These are phyloP conservation scores for Asparagopsis taxiformis DNA, from an alignment of 31 red algal genomes.

Conservation along the genomic window DNA sequence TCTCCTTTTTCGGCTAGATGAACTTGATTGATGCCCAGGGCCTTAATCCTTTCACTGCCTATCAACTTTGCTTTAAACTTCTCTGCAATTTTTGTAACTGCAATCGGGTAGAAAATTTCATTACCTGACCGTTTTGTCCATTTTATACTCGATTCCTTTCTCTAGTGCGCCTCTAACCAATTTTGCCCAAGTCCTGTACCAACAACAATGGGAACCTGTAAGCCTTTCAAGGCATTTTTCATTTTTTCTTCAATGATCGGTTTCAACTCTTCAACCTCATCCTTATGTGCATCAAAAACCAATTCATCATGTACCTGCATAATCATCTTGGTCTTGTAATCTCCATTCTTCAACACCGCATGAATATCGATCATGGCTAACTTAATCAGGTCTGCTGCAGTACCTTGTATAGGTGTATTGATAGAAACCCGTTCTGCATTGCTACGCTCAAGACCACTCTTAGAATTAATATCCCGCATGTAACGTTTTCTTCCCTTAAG, in stretches of 20 bases:
- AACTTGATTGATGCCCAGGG: too few relatives aligned
- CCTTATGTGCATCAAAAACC: slow-evolving; percentile 36
- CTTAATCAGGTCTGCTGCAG: slow-evolving; percentile 72
- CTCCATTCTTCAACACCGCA: neutral
- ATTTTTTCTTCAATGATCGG: neutral
- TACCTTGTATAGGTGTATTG: slow-evolving; percentile 75
- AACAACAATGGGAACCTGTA: slow-evolving; percentile 8
- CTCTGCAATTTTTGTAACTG: too few relatives aligned
- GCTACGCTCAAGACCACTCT: slow-evolving; percentile 5
- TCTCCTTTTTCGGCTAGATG: too few relatives aligned
- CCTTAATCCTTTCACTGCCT: too few relatives aligned
- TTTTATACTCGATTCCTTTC: too few relatives aligned
- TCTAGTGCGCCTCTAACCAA: too few relatives aligned
- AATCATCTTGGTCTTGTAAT: slow-evolving; percentile 6
- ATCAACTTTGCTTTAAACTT: too few relatives aligned
- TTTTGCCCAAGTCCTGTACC: slow-evolving; percentile 1
- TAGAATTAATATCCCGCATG: slow-evolving; percentile 4
- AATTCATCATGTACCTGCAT: slow-evolving; percentile 62
- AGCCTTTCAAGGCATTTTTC: slow-evolving; percentile 4
- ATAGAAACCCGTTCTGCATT: slow-evolving; percentile 48
- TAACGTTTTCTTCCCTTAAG: slow-evolving; percentile 48
- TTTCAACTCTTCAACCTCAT: neutral
- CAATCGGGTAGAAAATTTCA: too few relatives aligned
- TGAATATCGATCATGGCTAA: slow-evolving; percentile 51
- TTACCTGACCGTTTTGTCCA: too few relatives aligned